These are phyloP conservation scores for Monilinia polystroma DNA, from an alignment of 2,329 filamentous ascomycete species.

Conservation along the genomic window DNA sequence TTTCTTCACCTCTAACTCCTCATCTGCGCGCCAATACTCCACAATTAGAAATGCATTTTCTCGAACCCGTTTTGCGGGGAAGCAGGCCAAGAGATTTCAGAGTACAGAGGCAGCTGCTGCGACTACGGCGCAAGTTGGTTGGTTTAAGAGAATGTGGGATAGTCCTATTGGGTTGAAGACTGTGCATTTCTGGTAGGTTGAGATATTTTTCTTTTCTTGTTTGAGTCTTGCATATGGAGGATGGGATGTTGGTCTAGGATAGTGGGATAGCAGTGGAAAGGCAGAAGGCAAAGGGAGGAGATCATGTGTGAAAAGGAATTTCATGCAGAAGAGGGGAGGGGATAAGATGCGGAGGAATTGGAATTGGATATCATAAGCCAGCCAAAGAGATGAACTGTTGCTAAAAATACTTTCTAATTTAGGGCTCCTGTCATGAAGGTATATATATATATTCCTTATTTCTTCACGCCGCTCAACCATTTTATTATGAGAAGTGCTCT, in stretches of 20 bases:
- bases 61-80: conserved; percentile 4
- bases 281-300: background rate
- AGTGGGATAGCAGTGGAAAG: too few species aligned
- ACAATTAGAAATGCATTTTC: conserved; percentile 28
- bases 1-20: conserved; percentile 45
- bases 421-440: conserved; percentile 95
- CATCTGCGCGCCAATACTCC: conserved; percentile 51
- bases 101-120: conserved; percentile 46
- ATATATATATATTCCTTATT: conserved; percentile 41
- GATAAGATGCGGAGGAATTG: background rate
- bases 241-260: background rate
- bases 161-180: conserved; percentile 83
- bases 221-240: background rate
- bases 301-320: background rate
- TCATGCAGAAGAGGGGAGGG: background rate
- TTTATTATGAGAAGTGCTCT: background rate
- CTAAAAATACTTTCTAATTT: conserved; percentile 10
- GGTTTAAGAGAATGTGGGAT: conserved; percentile 79
- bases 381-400: background rate
- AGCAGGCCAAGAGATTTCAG: conserved; percentile 62
- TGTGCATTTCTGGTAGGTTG: conserved; percentile 88
- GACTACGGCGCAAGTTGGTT: conserved; percentile 45
- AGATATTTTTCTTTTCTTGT: background rate
- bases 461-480: too few species aligned
- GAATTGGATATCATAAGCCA: background rate